Evolutionary conservation across 1,284 basidiomycete genomes (phyloP).

Genomic region (Moesziomyces aphidis): DNA sequence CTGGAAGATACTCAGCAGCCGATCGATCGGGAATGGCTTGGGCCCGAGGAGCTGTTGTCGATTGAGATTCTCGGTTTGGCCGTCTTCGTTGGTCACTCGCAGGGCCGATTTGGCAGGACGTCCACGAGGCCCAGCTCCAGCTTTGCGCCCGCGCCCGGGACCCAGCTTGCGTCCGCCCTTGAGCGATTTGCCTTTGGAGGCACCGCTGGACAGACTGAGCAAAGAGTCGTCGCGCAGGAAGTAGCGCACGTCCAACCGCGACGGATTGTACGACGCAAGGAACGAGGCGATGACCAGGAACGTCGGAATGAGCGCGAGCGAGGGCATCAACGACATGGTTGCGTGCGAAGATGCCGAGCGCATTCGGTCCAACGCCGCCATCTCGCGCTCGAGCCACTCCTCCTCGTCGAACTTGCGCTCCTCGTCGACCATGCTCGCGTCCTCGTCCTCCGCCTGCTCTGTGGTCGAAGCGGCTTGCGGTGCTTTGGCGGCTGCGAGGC

Average conservation of each 20-base stretch:
- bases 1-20: conserved; percentile 84
- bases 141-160: conserved; percentile 36
- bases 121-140: conserved; percentile 22
- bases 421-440: conserved; percentile 33
- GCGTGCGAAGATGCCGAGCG: conserved; percentile 28
- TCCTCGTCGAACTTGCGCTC: conserved; percentile 47
- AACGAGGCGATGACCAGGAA: conserved; percentile 85
- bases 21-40: conserved; percentile 81
- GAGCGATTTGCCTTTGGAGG: conserved; percentile 27
- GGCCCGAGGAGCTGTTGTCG: conserved; percentile 85
- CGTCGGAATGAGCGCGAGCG: conserved; percentile 68
- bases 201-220: conserved; percentile 31
- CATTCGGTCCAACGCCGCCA: conserved; percentile 9
- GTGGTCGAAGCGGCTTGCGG: neutral
- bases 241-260: conserved; percentile 76
- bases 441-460: neutral
- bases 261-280: conserved; percentile 86
- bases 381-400: conserved; percentile 40
- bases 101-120: conserved; percentile 24
- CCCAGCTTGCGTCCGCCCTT: conserved; percentile 39
- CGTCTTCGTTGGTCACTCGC: conserved; percentile 36
- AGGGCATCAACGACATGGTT: conserved; percentile 27
- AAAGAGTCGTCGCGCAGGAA: conserved; percentile 57
- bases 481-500: conserved; percentile 19
- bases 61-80: conserved; percentile 65